Evolutionary conservation across 306 rosid species (phyloP), one percentile per base, ranked within the genome.

Genomic region (Cicer pinnatifidum): DNA sequence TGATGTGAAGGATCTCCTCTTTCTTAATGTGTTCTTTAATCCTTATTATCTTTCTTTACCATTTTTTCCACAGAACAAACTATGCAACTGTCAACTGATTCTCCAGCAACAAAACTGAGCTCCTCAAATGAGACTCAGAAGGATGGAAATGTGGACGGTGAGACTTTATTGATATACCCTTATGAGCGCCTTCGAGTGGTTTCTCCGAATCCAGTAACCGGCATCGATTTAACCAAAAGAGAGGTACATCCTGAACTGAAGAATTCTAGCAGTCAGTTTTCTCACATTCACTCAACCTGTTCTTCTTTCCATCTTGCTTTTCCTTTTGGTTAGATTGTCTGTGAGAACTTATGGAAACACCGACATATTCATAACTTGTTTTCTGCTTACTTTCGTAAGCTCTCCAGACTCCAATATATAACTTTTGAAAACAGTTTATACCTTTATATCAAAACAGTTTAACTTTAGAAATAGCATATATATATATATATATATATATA

Each of bases 211-310:
- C 94, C 89, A 0, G 77, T 77, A 50, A 68, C 86, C 3, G 89
- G 86, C 86, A 93, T 93, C 35, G 83, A 91, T 82, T 76, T 86
- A 73, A 88, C 92, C 53, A 89, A 68, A 83, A 83, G 97, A 88
- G 98, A 93, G 98, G 97, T 91, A 85, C 20, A 47, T 40, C 51
- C 77, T 75, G 56, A 71, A 75, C 79, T 48, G 17, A 56, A 70
- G 39, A 76, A 78, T 58, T 12, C 64, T 70, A 23, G 2, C 67
- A 50, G 3, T 37, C 61, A 57, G 47, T 78, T 67, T 44, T 69
- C 58, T 17, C 15, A 47, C 17, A 37, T 13, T 16, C 63, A 59
- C 19, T 33, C 44, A 12, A 11, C 17, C 19, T 23, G 3, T 23
- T 23, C 33, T 23, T 2, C 3, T 23, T 23, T 23, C 33, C 33